A percentile compares a stretch with the other conserved stretches of the same genome.
Evolutionary conservation across 495 filamentous ascomycete genomes (phyloP).

Genomic region (Penicillium pancosmium): DNA sequence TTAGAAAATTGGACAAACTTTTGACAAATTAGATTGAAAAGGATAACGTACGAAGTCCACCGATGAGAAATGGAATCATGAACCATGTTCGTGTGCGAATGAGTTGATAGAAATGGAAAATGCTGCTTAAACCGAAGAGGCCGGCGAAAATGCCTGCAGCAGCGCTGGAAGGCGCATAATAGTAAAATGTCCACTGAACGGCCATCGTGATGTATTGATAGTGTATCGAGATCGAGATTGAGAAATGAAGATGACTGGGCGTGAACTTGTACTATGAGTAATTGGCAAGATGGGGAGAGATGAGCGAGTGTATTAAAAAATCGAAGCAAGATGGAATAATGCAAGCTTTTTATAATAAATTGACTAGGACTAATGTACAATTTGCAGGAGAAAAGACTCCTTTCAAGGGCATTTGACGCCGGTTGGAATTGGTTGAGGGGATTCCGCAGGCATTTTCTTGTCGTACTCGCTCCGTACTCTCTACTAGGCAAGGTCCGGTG

Average conservation of each 20-base stretch:
- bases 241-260: no score
- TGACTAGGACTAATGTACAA: no score
- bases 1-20: neutral
- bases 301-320: neutral
- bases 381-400: no score
- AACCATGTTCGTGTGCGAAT: constrained; percentile 52
- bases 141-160: constrained; percentile 54
- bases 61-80: constrained; percentile 58
- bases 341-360: constrained; percentile 1
- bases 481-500: constrained; percentile 3
- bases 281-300: neutral
- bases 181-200: constrained; percentile 27
- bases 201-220: constrained; percentile 13
- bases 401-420: no score
- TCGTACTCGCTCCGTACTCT: constrained; percentile 18
- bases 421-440: neutral
- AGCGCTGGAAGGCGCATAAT: constrained; percentile 53
- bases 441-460: neutral
- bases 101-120: constrained; percentile 49
- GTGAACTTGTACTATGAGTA: no score
- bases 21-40: neutral
- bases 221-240: neutral
- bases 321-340: neutral
- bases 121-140: constrained; percentile 48
- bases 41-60: constrained; percentile 50